phyloP scores from a whole-genome alignment of 2,329 filamentous ascomycete species.

The Epichloe amarillans region DNA sequence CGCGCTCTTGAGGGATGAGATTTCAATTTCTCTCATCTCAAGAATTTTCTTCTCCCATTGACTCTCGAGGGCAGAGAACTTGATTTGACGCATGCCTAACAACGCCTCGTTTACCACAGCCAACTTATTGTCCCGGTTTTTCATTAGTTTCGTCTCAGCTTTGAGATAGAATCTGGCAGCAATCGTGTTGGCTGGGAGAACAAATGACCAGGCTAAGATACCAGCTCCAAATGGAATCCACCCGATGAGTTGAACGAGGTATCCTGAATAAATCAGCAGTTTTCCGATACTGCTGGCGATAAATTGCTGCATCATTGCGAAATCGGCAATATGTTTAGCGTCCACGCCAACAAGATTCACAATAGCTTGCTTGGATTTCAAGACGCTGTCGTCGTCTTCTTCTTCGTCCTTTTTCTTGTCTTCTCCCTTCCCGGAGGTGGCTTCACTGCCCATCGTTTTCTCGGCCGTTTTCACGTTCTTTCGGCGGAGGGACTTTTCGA shows the following conservation, averaged over 20 bases:
- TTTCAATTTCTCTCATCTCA: conserved; percentile 50
- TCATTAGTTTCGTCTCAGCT: conserved; percentile 60
- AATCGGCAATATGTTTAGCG: conserved; percentile 53
- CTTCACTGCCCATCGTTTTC: conserved; percentile 27
- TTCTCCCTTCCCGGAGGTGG: conserved; percentile 16
- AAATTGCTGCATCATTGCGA: conserved; percentile 51
- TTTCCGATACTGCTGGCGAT: conserved; percentile 51
- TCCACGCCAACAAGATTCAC: conserved; percentile 74
- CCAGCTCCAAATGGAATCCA: conserved; percentile 57
- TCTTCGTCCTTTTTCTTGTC: conserved; percentile 29
- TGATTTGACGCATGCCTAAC: conserved; percentile 71
- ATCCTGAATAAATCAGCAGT: conserved; percentile 50
- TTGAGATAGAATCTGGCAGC: conserved; percentile 51
- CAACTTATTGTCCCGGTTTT: conserved; percentile 61
- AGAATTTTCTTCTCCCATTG: conserved; percentile 61
- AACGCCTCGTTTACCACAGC: conserved; percentile 64
- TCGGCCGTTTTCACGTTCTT: conserved; percentile 60
- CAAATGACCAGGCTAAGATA: conserved; percentile 47
- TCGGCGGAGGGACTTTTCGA: conserved; percentile 61
- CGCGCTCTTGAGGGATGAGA: conserved; percentile 51
- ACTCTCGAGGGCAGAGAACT: conserved; percentile 63
- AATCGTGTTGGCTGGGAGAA: conserved; percentile 55
- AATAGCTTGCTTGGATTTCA: conserved; percentile 49
- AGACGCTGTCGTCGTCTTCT: conserved; percentile 37
- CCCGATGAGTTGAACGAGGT: conserved; percentile 57